Base-by-base conservation (phyloP, 345 rosid genomes). In the Eucalyptus coolabah region DNA sequence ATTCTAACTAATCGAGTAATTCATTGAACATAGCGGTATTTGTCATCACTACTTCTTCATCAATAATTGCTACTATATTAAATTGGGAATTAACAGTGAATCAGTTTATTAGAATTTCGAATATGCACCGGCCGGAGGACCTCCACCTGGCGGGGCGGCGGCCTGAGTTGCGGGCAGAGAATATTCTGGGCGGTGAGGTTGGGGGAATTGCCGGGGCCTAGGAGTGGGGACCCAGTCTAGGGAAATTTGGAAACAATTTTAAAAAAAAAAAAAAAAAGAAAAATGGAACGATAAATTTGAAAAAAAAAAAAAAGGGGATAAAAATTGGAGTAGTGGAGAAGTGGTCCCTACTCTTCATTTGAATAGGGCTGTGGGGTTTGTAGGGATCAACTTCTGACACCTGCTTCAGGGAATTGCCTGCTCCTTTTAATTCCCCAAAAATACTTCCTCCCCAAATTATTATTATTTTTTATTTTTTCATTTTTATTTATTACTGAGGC, bases 231-330 rank as follows among this genome's bases (percentile, higher is more conserved):
- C 80, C 40, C 24, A 34, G 81, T 69, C 24, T 34, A 18, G 6
- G 81, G 24, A 34, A 69, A 69, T 34, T 32, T 19, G 7, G 82
- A 10, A 72, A 72, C 26, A 34, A 69, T 32, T 34, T 69, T n/a
- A n/a, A 2, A 0, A n/a, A 2, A 3, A 6, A 13, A 16, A 9
- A 8, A 8, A 53, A 32, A 72, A 34, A 37, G 0, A 34, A 10
- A 72, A 72, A 37, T 34, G 82, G 28, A 72, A 72, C 26, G 2
- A 72, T 18, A 18, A 72, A 72, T 19, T 72, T 11, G 9, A 6
- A 19, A 37, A 21, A 10, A 17, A 9, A 17, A 47, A 69, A 37
- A 37, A 18, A 34, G 6, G 7, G 26, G 12, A 34, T 10, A 32
- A 42, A 34, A 44, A 72, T 19, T 37, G 28, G 47, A 3, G 16